Evolutionary conservation across 2,329 filamentous ascomycete genomes (phyloP), one percentile per base, ranked within the genome.

Genomic region (Aureobasidium sp.): DNA sequence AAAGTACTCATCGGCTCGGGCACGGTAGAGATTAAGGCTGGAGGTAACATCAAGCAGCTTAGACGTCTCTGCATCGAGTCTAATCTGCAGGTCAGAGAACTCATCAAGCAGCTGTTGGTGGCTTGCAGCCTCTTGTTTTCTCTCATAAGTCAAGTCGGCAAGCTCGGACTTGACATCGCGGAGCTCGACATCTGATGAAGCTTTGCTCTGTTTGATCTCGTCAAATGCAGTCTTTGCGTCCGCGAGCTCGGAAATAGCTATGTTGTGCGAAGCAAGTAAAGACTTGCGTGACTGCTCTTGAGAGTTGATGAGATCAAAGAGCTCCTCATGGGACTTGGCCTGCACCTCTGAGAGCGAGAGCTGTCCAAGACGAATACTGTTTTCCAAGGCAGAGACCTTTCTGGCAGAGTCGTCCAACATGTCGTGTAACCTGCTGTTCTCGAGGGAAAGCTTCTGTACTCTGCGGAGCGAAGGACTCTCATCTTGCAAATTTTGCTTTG

Each of bases 1-100:
- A 76, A 97, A 99, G 75, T 99, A 97, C 72, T 97, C 93, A 71
- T 97, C 91, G 4, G 93, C 89, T 47, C 93, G 87, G 66, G 85
- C 86, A 82, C 96, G 97, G 81, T 97, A 99, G 65, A 97, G 78
- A 64, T 86, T 87, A 46, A 97, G 82, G 73, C 89, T 96, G 3
- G 91, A 88, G 8, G 85, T 86, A 48, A 96, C 86, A 73, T 99
- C 93, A 32, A 87, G 84, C 32, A 93, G 81, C 73, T 89, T 93
- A 0, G 91, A 96, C 0, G 86, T 85, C 76, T 97, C 94, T 6
- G 89, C 87, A 71, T 97, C 94, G 17, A 97, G 82, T 50, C 91
- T 86, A 68, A 97, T 96, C 70, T 97, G 94, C 53, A 97, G 80
- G 70, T 97, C 94, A 1, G 92, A 87, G 73, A 93, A 96, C 72